Evolutionary conservation across 176 grass and related monocot species (phyloP), one percentile per base, ranked within the genome.

Genomic region (Phragmites australis): DNA sequence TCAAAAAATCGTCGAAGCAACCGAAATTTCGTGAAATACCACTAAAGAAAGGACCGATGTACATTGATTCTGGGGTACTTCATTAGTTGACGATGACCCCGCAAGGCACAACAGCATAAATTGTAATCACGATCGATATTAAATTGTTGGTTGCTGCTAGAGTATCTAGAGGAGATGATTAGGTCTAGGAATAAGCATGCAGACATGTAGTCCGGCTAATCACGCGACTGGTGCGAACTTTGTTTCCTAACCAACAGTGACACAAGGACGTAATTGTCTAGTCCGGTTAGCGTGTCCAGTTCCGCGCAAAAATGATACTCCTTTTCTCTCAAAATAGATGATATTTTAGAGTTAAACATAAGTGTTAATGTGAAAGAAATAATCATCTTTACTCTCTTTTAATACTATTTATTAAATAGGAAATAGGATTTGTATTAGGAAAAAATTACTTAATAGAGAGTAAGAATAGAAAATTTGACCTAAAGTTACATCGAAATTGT

Each of bases 61-160:
- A 39, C 15, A 64, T 45, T 25, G 12, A 45, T 70, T 18, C 42
- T 29, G 25, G 25, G 43, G 45, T 11, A 6, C 16, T 51, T n/a
- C 5, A 70, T 26, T 18, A 12, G 18, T 25, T 72, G 46, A n/a
- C 70, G 5, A 16, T 32, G 59, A 4, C 34, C 75, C 13, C 15
- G 26, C 45, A 57, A 68, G 62, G 41, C 42, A 23, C 65, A 22
- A 5, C 80, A 5, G 2, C 5, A 37, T 37, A 3, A 49, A 47
- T 22, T n/a, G 3, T 40, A 18, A 58, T 25, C 42, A 73, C 49
- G 40, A 27, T n/a, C n/a, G n/a, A n/a, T n/a, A n/a, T n/a, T n/a
- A n/a, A 42, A 9, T 26, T 45, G 74, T 39, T 59, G 61, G 84
- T 41, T 30, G 47, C 58, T 68, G 59, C 58, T 81, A 31, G 60